These are phyloP conservation scores for Podaxis carcinomalis DNA, from an alignment of 768 basidiomycete genomes.

Conservation along the genomic window DNA sequence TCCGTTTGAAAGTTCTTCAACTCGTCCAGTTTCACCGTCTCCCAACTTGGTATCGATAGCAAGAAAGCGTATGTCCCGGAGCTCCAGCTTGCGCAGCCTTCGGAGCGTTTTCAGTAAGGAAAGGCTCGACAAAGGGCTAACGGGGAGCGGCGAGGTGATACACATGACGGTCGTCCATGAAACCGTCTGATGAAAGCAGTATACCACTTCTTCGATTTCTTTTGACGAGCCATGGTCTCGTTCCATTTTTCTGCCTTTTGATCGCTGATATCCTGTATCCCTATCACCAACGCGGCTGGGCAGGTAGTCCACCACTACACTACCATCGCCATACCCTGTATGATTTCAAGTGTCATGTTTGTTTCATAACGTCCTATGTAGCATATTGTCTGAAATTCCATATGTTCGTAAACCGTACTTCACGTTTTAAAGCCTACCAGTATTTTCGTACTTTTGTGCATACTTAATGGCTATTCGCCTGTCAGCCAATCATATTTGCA, in stretches of 20 bases:
- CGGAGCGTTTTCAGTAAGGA: constrained; percentile 24
- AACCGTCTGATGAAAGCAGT: constrained; percentile 18
- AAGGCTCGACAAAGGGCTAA: constrained; percentile 15
- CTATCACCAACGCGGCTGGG: constrained; percentile 17
- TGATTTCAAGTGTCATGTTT: constrained; percentile 2
- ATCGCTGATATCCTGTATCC: not conserved
- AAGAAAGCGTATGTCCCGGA: constrained; percentile 18
- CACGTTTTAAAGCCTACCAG: not conserved
- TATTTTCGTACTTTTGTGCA: not conserved
- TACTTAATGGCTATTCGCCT: not conserved
- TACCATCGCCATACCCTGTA: not conserved
- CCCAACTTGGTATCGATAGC: constrained; percentile 2
- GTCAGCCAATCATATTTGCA: not conserved
- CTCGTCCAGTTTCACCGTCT: constrained; percentile 19
- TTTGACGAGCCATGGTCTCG: constrained; percentile 5
- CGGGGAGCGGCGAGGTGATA: constrained; percentile 28
- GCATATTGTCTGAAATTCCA: constrained; percentile 10
- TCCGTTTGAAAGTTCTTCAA: constrained; percentile 28
- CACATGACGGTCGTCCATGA: constrained; percentile 44
- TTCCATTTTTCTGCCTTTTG: constrained; percentile 6
- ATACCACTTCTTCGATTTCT: not conserved
- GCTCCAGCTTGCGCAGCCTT: constrained; percentile 23
- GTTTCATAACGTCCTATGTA: constrained; percentile 12
- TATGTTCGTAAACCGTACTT: not conserved
- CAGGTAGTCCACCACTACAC: not conserved